Percentiles rank a stretch among this genome's conserved stretches.
These are phyloP conservation scores for Tetradesmus obliquus DNA, from an alignment of 139 green algal species.

Conservation along the genomic window DNA sequence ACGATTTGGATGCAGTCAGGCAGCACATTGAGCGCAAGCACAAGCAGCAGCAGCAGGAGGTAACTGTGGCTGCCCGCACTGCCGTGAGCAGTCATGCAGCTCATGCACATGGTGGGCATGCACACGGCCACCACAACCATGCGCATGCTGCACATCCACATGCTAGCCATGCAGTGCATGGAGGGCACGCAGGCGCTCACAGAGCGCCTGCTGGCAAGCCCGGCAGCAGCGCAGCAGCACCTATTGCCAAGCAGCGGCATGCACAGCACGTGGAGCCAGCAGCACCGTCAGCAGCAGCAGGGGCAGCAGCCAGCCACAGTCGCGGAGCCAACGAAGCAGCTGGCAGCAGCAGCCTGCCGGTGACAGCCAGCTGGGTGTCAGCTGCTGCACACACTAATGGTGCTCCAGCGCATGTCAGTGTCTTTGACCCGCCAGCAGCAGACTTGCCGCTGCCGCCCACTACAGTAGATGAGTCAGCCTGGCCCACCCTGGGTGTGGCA, in stretches of 20 bases:
- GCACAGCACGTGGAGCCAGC: not conserved
- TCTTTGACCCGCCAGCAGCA: not conserved
- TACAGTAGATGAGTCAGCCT: conserved; percentile 54
- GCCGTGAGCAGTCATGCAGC: not conserved
- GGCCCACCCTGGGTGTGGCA: conserved; percentile 54
- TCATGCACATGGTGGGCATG: not conserved
- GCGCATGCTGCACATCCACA: conserved; percentile 9
- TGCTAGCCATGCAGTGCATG: conserved; percentile 15
- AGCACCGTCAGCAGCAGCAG: conserved; percentile 29
- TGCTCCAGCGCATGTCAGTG: not conserved
- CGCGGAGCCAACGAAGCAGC: not conserved
- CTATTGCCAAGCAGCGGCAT: conserved; percentile 11
- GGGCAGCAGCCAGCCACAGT: not conserved
- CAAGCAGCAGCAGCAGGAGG: conserved; percentile 40
- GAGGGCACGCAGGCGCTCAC: not conserved
- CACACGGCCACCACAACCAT: not conserved
- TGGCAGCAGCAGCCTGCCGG: conserved; percentile 9
- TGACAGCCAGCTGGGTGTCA: conserved; percentile 7
- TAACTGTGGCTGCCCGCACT: not conserved
- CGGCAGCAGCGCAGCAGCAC: not conserved
- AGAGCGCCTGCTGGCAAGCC: not conserved
- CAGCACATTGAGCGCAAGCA: conserved; percentile 21
- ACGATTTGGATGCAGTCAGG: conserved; percentile 37
- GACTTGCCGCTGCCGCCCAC: not conserved
- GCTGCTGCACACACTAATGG: conserved; percentile 46